Conservation (phyloP, 768 basidiomycete genomes). For the Tremella yokohamensis region DNA sequence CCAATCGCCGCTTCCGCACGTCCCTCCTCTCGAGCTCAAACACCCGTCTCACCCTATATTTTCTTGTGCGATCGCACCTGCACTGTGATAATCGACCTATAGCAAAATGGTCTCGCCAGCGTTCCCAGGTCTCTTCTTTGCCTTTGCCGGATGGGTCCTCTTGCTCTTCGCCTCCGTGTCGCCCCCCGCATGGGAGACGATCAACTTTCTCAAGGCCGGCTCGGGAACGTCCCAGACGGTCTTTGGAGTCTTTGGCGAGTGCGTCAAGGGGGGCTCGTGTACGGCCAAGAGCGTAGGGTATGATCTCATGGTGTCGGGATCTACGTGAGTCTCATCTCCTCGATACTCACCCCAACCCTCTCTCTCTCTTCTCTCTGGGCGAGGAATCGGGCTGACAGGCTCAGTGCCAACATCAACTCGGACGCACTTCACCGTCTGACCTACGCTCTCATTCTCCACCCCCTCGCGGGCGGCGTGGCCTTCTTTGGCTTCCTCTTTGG, state of each 20-base stretch:
- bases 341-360: neutral
- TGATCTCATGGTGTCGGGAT: constrained; percentile 49
- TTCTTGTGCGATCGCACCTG: neutral
- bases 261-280: constrained; percentile 38
- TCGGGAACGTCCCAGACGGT: constrained; percentile 50
- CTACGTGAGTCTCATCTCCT: constrained; percentile 22
- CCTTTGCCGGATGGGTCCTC: constrained; percentile 66
- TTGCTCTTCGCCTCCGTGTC: constrained; percentile 64
- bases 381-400: neutral
- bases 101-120: constrained; percentile 57
- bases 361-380: neutral
- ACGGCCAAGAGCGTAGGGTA: constrained; percentile 60
- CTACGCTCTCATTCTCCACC: constrained; percentile 69
- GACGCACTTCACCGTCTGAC: constrained; percentile 67
- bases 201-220: constrained; percentile 65
- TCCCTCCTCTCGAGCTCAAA: constrained; percentile 5
- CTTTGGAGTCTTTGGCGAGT: constrained; percentile 74
- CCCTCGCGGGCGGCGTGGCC: constrained; percentile 59
- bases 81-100: neutral
- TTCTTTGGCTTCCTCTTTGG: constrained; percentile 41
- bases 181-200: constrained; percentile 66
- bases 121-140: constrained; percentile 66
- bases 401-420: constrained; percentile 56
- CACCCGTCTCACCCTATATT: neutral
- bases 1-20: neutral